Evolutionary conservation across 108 stramenopile species (phyloP).

Genomic region (Thalassiosira profunda): DNA sequence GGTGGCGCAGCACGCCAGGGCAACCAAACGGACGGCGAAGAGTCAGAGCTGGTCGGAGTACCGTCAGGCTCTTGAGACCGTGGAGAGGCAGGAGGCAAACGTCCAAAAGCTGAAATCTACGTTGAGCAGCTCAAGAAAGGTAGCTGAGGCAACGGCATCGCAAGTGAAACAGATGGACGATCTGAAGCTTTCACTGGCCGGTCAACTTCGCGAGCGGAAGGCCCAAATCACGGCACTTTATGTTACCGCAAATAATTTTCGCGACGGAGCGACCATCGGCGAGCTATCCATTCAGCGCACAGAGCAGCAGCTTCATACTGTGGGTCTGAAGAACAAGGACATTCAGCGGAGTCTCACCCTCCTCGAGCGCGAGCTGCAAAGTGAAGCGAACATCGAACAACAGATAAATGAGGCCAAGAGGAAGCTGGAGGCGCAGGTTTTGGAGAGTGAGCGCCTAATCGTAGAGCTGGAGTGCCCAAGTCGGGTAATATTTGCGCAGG

Average conservation of each 20-base stretch:
- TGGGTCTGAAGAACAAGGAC: not conserved
- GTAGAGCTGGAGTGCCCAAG: constrained; percentile 9
- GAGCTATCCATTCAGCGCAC: not conserved
- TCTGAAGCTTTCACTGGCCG: not conserved
- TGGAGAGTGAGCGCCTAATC: constrained; percentile 5
- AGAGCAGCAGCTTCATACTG: not conserved
- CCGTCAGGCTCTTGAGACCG: not conserved
- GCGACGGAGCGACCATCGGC: constrained; percentile 4
- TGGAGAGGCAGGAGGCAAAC: not conserved
- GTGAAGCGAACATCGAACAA: not conserved
- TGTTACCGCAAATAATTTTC: not conserved
- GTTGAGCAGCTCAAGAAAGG: not conserved
- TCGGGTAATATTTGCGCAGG: constrained; percentile 2
- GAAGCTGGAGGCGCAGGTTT: constrained; percentile 6
- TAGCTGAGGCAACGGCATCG: not conserved
- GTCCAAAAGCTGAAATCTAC: constrained; percentile 21
- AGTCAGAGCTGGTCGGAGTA: not conserved
- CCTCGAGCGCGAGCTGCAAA: constrained; percentile 2
- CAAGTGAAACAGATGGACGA: not conserved
- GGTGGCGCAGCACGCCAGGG: not conserved
- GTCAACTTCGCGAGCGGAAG: constrained; percentile 8
- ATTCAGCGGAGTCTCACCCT: constrained; percentile 11
- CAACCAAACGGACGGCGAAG: constrained; percentile 10
- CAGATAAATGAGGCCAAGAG: constrained; percentile 7
- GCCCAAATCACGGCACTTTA: constrained; percentile 1